Conservation (phyloP, 148 eudicot genomes). For the Pouteria glomerata region DNA sequence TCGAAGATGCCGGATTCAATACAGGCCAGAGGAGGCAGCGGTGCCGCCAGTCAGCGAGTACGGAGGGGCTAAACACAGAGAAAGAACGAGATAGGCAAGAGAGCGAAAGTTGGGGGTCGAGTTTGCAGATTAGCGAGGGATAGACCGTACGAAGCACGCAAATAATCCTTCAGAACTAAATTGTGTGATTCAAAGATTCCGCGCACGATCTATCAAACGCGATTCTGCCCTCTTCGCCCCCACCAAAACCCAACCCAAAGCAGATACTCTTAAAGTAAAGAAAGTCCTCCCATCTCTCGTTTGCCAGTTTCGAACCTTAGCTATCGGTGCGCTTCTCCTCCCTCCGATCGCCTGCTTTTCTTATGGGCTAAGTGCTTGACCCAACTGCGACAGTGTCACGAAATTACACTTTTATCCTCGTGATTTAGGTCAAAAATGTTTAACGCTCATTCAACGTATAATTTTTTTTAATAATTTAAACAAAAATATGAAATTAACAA, state of each 20-base stretch:
- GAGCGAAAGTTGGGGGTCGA: slow-evolving; percentile 12
- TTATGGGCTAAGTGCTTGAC: too few relatives aligned
- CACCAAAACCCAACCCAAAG: not conserved
- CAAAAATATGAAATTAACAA: too few relatives aligned
- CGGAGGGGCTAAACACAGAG: too few relatives aligned
- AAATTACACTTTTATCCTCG: too few relatives aligned
- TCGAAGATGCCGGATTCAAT: not conserved
- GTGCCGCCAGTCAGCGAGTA: not conserved
- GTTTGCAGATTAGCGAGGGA: slow-evolving; percentile 57
- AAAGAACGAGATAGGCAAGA: not conserved
- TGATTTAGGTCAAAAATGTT: too few relatives aligned
- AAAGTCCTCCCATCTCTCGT: not conserved
- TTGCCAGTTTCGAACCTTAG: not conserved
- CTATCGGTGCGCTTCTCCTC: not conserved
- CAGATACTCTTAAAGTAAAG: not conserved
- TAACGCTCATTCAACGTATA: too few relatives aligned
- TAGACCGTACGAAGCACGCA: slow-evolving; percentile 99
- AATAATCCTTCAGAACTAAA: slow-evolving; percentile 25
- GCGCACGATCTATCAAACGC: slow-evolving; percentile 75
- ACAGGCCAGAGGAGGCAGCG: not conserved
- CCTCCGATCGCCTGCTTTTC: too few relatives aligned
- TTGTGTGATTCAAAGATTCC: slow-evolving; percentile 74
- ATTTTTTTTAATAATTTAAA: too few relatives aligned
- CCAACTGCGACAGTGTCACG: too few relatives aligned
- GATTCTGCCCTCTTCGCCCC: slow-evolving; percentile 53